phyloP scores from a whole-genome alignment of 306 rosid species.

The Pyrus bretschneideri region DNA sequence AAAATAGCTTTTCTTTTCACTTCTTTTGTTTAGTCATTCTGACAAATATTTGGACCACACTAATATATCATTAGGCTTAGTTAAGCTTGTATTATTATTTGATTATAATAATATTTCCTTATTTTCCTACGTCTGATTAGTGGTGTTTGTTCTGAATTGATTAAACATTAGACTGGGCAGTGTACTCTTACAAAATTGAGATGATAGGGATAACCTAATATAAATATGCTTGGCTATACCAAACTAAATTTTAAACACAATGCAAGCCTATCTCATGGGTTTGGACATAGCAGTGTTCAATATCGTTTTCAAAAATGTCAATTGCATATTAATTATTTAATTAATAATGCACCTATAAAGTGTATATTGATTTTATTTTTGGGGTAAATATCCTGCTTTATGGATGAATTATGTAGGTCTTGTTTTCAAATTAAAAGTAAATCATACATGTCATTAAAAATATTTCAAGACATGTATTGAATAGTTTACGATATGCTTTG shows the following conservation, averaged over 20 bases:
- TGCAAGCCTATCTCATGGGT: not conserved
- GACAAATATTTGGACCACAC: not conserved
- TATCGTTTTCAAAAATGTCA: no score
- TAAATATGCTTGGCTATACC: no score
- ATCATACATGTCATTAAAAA: no score
- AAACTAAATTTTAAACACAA: not conserved
- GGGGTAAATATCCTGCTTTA: no score
- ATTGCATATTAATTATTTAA: not conserved
- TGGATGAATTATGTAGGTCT: no score
- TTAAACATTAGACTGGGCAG: not conserved
- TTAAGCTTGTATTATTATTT: conserved; percentile 19
- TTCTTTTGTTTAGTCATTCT: not conserved
- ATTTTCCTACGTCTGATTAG: not conserved
- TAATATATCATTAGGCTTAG: not conserved
- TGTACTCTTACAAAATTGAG: not conserved
- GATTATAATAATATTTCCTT: not conserved
- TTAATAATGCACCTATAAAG: not conserved
- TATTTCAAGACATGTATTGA: conserved; percentile 3
- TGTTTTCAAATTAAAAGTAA: not conserved
- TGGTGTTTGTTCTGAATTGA: conserved; percentile 15
- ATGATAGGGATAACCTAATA: not conserved
- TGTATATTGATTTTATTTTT: no score
- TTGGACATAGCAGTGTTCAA: not conserved
- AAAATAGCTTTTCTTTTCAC: conserved; percentile 13
- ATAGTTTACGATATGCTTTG: not conserved